phyloP scores from a whole-genome alignment of 352 stramenopile genomes.

The Peronospora destructor region DNA sequence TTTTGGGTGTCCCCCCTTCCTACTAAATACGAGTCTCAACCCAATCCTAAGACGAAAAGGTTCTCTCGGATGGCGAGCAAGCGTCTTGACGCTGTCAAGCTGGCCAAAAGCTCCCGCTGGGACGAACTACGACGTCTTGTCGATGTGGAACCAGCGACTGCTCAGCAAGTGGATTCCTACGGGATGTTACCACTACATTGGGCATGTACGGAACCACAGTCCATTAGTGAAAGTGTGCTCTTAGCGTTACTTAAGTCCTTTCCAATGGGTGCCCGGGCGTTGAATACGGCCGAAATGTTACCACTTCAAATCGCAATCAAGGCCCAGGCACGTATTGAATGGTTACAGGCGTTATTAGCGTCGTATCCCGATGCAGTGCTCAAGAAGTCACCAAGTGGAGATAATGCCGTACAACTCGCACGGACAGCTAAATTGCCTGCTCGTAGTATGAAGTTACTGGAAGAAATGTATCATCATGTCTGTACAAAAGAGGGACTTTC shows the following conservation, averaged over 20 bases:
- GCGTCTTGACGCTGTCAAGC: slow-evolving; percentile 76
- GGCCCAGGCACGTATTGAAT: slow-evolving; percentile 80
- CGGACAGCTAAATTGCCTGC: slow-evolving; percentile 45
- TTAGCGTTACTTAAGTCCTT: slow-evolving; percentile 76
- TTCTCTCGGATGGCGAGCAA: slow-evolving; percentile 32
- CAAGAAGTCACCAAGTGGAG: slow-evolving; percentile 61
- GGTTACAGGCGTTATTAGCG: slow-evolving; percentile 75
- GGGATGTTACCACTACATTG: slow-evolving; percentile 85
- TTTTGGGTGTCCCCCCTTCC: not conserved
- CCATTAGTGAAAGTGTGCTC: slow-evolving; percentile 64
- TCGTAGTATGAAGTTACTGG: slow-evolving; percentile 66
- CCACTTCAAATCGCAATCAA: slow-evolving; percentile 86
- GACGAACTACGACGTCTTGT: slow-evolving; percentile 69
- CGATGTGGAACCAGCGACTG: slow-evolving; percentile 54
- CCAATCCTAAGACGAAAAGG: not conserved
- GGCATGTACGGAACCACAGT: slow-evolving; percentile 78
- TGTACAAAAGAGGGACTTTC: slow-evolving; percentile 58
- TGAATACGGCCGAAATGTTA: slow-evolving; percentile 81
- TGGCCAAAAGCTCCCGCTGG: slow-evolving; percentile 78
- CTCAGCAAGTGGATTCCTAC: slow-evolving; percentile 79
- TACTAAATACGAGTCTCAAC: slow-evolving; percentile 6
- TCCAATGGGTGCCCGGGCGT: slow-evolving; percentile 49
- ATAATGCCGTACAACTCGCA: slow-evolving; percentile 72
- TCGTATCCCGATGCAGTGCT: slow-evolving; percentile 78
- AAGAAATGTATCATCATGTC: slow-evolving; percentile 86